phyloP scores from a whole-genome alignment of 164 flowering plant genomes.

The Akebia trifoliata region DNA sequence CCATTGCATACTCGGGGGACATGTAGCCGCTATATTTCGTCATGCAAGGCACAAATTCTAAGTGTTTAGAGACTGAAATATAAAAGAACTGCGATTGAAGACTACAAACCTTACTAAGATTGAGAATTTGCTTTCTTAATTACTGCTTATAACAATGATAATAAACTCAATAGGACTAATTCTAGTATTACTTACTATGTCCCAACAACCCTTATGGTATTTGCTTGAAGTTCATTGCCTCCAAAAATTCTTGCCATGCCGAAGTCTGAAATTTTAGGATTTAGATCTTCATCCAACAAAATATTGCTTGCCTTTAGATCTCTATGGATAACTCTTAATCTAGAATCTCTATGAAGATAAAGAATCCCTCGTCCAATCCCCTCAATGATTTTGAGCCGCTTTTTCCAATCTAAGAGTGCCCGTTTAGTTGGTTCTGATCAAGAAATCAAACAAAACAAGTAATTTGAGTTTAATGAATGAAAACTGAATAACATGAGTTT shows the following conservation, averaged over 20 bases:
- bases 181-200: constrained; percentile 27
- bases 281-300: constrained; percentile 14
- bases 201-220: constrained; percentile 19
- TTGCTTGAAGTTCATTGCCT: constrained; percentile 11
- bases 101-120: too few relatives aligned
- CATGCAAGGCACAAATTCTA: neutral
- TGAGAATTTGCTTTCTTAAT: too few relatives aligned
- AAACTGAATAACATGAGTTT: too few relatives aligned
- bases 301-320: constrained; percentile 20
- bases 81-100: neutral
- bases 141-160: too few relatives aligned
- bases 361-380: constrained; percentile 22
- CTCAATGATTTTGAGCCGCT: constrained; percentile 12
- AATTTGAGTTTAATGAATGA: too few relatives aligned
- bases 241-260: constrained; percentile 24
- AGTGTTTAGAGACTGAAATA: too few relatives aligned
- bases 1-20: constrained; percentile 22
- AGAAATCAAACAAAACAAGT: neutral
- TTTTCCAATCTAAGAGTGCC: constrained; percentile 9
- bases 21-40: constrained; percentile 18
- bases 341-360: constrained; percentile 22
- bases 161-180: too few relatives aligned
- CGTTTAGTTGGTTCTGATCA: constrained; percentile 9
- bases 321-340: constrained; percentile 16
- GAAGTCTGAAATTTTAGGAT: constrained; percentile 25